These are phyloP conservation scores for Hanseniaspora nectarophila DNA, from an alignment of 805 yeast species.

Conservation along the genomic window DNA sequence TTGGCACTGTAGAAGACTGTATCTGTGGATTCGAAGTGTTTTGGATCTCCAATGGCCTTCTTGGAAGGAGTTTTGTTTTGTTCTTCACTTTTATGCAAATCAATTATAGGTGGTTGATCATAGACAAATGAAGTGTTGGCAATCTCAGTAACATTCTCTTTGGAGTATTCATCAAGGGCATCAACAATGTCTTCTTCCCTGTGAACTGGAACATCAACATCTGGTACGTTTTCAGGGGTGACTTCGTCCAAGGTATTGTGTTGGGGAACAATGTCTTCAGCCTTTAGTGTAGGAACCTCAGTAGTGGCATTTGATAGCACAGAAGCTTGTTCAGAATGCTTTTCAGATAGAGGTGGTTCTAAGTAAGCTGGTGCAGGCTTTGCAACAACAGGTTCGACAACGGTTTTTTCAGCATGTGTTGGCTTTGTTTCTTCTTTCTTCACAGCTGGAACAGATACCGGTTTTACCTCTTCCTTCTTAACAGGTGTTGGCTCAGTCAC, in stretches of 20 bases:
- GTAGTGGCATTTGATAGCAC: too few species aligned
- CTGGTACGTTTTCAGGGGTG: conserved; percentile 17
- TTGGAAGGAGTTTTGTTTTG: not conserved
- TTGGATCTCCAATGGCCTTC: not conserved
- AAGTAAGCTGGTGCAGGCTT: too few species aligned
- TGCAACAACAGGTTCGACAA: not conserved
- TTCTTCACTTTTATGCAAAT: not conserved
- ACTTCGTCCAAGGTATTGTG: conserved; percentile 17
- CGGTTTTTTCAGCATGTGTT: too few species aligned
- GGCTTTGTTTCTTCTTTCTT: too few species aligned
- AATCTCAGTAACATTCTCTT: not conserved
- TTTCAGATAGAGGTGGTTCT: too few species aligned
- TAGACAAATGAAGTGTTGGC: not conserved
- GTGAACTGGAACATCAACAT: conserved; percentile 2
- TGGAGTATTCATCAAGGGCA: not conserved
- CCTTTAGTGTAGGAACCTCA: not conserved
- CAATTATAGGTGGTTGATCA: conserved; percentile 10
- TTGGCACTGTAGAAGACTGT: not conserved
- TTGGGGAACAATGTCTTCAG: conserved; percentile 12
- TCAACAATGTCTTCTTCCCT: conserved; percentile 3
- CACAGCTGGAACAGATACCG: too few species aligned
- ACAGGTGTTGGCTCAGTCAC: too few species aligned
- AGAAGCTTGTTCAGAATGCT: too few species aligned
- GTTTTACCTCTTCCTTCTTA: too few species aligned
- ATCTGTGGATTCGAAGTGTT: not conserved